These are phyloP conservation scores for Cetradonia linearis DNA, from an alignment of 495 filamentous ascomycete genomes.

Conservation along the genomic window DNA sequence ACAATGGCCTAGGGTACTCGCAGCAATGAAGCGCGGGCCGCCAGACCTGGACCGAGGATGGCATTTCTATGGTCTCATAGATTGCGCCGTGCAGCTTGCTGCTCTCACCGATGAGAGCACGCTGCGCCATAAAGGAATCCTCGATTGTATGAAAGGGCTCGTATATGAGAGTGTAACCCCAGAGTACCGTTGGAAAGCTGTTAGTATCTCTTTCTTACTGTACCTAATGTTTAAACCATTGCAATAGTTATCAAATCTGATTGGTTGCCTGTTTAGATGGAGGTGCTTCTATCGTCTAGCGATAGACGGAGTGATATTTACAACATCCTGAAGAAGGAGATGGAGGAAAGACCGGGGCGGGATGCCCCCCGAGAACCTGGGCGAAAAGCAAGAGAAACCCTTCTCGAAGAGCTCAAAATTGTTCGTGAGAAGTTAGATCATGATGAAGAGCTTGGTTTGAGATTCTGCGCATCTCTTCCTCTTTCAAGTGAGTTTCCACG, in stretches of 20 bases:
- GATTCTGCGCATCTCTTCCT: neutral
- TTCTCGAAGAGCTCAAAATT: neutral
- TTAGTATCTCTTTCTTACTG: neutral
- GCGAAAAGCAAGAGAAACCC: neutral
- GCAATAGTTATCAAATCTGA: neutral
- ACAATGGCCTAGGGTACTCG: neutral
- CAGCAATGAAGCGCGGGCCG: neutral
- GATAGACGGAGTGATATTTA: neutral
- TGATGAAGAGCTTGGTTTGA: neutral
- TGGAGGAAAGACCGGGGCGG: neutral
- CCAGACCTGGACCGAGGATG: conserved; percentile 5
- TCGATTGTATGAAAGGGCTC: neutral
- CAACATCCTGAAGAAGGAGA: neutral
- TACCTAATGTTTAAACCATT: too few relatives aligned
- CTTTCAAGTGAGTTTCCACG: neutral
- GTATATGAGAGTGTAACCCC: conserved; percentile 2
- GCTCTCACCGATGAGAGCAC: neutral
- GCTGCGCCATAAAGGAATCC: neutral
- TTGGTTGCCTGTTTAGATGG: neutral
- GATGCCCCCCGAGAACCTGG: neutral
- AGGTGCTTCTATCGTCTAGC: neutral
- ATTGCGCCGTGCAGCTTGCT: conserved; percentile 7
- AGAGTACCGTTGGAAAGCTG: conserved; percentile 18
- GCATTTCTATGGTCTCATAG: conserved; percentile 6
- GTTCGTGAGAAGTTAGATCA: neutral